A percentile compares a stretch with the other conserved stretches of the same genome.
Evolutionary conservation across 1,284 basidiomycete genomes (phyloP).

Genomic region (Marasmius fiardii): DNA sequence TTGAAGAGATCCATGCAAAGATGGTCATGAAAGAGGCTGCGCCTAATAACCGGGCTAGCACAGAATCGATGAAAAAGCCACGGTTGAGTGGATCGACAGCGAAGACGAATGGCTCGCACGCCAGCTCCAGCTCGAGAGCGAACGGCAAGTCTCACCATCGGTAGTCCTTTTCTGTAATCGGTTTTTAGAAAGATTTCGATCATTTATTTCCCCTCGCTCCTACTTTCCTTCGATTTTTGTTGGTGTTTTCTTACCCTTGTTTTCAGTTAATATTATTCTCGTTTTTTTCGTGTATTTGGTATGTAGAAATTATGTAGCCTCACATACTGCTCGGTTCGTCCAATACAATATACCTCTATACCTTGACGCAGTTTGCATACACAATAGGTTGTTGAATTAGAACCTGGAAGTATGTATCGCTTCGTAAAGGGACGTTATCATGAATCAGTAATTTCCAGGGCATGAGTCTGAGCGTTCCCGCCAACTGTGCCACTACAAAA

Average conservation of each 20-base stretch:
- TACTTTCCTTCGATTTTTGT: background rate
- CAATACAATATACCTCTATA: background rate
- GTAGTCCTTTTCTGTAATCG: conserved; percentile 16
- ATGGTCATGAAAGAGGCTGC: conserved; percentile 83
- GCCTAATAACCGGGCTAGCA: conserved; percentile 44
- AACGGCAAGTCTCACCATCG: conserved; percentile 53
- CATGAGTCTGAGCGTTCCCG: no score
- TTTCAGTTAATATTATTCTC: background rate
- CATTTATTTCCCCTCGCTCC: background rate
- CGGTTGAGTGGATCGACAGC: conserved; percentile 39
- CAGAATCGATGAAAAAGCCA: conserved; percentile 47
- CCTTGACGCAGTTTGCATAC: no score
- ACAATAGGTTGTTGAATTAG: no score
- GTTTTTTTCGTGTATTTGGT: background rate
- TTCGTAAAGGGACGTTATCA: no score
- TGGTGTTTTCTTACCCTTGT: background rate
- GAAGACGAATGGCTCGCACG: conserved; percentile 47
- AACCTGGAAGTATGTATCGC: no score
- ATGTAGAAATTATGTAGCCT: background rate
- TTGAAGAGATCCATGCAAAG: conserved; percentile 92
- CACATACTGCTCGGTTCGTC: background rate
- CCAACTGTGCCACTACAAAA: no score
- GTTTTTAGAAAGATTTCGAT: background rate
- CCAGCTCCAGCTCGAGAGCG: conserved; percentile 37
- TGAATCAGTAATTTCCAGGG: no score